Base-by-base conservation (phyloP, 2,329 filamentous ascomycete genomes). In the Coniochaeta sp. region DNA sequence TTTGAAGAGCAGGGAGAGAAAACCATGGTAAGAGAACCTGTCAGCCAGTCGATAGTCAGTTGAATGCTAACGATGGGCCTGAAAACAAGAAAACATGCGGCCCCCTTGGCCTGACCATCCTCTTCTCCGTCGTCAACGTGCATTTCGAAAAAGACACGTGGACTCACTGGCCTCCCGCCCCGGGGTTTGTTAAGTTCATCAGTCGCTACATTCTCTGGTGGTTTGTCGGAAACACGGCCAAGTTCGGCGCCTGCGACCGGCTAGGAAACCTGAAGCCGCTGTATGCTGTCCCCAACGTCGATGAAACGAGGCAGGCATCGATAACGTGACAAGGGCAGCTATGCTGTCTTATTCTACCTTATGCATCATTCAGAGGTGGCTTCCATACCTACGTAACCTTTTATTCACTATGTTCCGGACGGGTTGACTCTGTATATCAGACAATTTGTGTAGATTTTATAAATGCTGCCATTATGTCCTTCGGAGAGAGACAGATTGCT, bases 151-250 rank as follows among this genome's bases (percentile, higher is more conserved):
- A 60, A 34, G 65, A 61, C 50, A 58, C 62, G 22, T 71, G 69
- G 88, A n/a, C 12, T 1, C 12, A 58, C 28, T 68, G 61, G 59
- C 66, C 67, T 16, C 63, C 65, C 9, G 63, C 64, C 0, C 68
- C 70, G 1, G 61, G 36, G 2, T 24, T 64, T 9, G 42, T 70
- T 50, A 62, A 61, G 60, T 54, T 68, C 9, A n/a, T 70, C 5
- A 47, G 62, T 28, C 59, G 56, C 19, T 36, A 64, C 52, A 8
- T 67, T 30, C 10, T 63, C 9, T 70, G 62, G 58, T 62, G 61
- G 52, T 30, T 69, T 0, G 50, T 70, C 30, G 17, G 55, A 9
- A 62, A 63, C 52, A 62, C 60, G 55, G 65, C 66, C 61, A 70
- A 68, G 64, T 72, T 71, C 65, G 66, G 61, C 0, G 57, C 69